These are phyloP conservation scores for Naganishia vishniacii DNA, from an alignment of 768 basidiomycete species.

Conservation along the genomic window DNA sequence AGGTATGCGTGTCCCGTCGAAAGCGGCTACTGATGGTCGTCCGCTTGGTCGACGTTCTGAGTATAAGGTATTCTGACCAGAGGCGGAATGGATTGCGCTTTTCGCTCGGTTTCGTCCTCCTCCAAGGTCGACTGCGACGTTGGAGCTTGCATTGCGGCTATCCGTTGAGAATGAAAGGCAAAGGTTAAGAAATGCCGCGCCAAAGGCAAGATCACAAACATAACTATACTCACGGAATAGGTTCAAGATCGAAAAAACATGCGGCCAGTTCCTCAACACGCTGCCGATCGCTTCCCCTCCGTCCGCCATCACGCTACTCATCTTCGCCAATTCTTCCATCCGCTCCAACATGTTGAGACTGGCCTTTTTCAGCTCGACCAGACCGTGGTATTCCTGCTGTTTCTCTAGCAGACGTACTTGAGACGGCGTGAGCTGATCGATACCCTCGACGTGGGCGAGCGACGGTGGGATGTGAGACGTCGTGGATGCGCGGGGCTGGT, in stretches of 20 bases:
- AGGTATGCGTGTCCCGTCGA: no score
- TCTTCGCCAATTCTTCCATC: constrained; percentile 47
- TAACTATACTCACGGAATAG: constrained; percentile 42
- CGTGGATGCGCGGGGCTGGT: constrained; percentile 15
- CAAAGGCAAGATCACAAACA: background rate
- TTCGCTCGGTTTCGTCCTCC: constrained; percentile 1
- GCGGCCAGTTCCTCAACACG: constrained; percentile 50
- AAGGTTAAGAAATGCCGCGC: background rate
- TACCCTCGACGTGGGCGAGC: constrained; percentile 17
- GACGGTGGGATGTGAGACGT: constrained; percentile 18
- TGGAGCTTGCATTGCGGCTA: constrained; percentile 7
- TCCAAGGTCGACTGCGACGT: background rate
- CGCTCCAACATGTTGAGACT: constrained; percentile 39
- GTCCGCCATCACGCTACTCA: constrained; percentile 49
- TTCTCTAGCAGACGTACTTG: constrained; percentile 46
- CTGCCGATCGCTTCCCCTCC: constrained; percentile 49
- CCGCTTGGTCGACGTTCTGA: background rate
- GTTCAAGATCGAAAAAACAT: constrained; percentile 49
- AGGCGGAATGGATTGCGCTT: constrained; percentile 4
- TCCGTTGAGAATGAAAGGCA: background rate
- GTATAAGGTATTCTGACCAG: constrained; percentile 16
- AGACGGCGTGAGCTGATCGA: constrained; percentile 33
- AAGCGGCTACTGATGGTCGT: background rate
- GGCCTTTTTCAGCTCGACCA: constrained; percentile 44
- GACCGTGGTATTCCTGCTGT: constrained; percentile 49